Base-by-base conservation (phyloP, 805 yeast genomes). In the Debaryomyces castellii region DNA sequence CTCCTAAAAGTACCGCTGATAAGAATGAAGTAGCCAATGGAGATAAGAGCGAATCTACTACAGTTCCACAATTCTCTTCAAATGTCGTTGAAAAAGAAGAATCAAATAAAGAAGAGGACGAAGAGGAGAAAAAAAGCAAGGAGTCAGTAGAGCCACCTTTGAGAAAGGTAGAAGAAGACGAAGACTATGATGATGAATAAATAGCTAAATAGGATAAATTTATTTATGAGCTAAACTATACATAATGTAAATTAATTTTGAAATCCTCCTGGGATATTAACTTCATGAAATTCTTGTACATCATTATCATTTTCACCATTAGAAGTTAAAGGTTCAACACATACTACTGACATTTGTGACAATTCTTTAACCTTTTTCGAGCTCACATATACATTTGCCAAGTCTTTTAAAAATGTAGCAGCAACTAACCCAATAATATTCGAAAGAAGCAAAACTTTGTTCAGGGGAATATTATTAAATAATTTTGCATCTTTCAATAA, bases 91-190 rank as follows among this genome's bases (percentile, higher is more conserved):
- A 51, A 16, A 46, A 52, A 28, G 49, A 52, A 33, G 53, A 51
- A 10, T 47, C 43, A 37, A 41, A 45, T 14, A 46, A 49, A n/a
- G 61, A 52, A 16, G 71, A 61, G 3, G 71, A 64, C 2, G 63
- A 57, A 9, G 65, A 63, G n/a, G 63, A 57, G 17, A 59, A 55
- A 18, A 52, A 52, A 36, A 51, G 51, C 16, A 43, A 41, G 6
- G 73, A 64, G 43, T 61, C 64, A 1, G 66, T 64, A 12, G 77
- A 72, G 46, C 76, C 77, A 22, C 77, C 77, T 12, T 57, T 72
- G 66, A 60, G 77, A 48, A 67, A 66, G 40, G 72, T 73, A 22
- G 75, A 72, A 34, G 77, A 73, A 51, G 77, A 73, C 48, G 77
- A 72, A 52, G 63, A 73, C 51, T 73, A 73, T 53, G 77, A 72